Percentiles rank a stretch among this genome's conserved stretches.
phyloP scores from a whole-genome alignment of 2,329 filamentous ascomycete species.

The Trichoderma sp. region DNA sequence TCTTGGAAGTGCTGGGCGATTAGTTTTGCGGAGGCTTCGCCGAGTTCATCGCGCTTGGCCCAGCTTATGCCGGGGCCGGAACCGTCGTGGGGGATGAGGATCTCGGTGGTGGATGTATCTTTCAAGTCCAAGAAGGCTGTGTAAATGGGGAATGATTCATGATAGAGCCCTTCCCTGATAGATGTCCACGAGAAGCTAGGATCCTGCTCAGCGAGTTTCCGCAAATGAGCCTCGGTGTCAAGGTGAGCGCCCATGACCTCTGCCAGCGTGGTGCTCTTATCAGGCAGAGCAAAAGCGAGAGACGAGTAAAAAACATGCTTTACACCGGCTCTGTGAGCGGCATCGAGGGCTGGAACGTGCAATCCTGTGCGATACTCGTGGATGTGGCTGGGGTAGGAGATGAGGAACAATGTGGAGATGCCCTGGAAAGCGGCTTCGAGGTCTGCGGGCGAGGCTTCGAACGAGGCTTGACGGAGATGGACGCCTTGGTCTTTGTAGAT shows the following conservation, averaged over 20 bases:
- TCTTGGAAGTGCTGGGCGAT: not conserved
- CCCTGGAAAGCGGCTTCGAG: conserved; percentile 5
- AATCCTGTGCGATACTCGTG: not conserved
- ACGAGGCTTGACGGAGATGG: not conserved
- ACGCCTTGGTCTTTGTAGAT: not conserved
- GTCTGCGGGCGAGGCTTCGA: not conserved
- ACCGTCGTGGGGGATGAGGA: conserved; percentile 13
- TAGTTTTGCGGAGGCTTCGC: not conserved
- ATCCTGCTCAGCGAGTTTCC: not conserved
- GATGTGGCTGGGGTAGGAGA: conserved; percentile 8
- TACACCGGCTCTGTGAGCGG: conserved; percentile 8
- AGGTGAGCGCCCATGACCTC: conserved; percentile 14
- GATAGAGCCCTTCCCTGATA: conserved; percentile 2
- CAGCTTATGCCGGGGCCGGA: conserved; percentile 11
- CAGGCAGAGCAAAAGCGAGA: conserved; percentile 4
- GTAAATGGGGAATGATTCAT: conserved; percentile 7
- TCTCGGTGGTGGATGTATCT: not conserved
- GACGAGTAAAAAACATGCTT: conserved; percentile 15
- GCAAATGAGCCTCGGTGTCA: not conserved
- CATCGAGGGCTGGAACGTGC: not conserved
- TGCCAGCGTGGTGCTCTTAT: not conserved
- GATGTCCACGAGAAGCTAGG: not conserved
- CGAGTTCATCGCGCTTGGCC: conserved; percentile 8
- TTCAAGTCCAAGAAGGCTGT: conserved; percentile 7
- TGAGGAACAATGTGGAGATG: conserved; percentile 1